Percentiles rank a stretch among this genome's conserved stretches.
Evolutionary conservation across 2,329 filamentous ascomycete species (phyloP).

Genomic region (Colletotrichum paranaense): DNA sequence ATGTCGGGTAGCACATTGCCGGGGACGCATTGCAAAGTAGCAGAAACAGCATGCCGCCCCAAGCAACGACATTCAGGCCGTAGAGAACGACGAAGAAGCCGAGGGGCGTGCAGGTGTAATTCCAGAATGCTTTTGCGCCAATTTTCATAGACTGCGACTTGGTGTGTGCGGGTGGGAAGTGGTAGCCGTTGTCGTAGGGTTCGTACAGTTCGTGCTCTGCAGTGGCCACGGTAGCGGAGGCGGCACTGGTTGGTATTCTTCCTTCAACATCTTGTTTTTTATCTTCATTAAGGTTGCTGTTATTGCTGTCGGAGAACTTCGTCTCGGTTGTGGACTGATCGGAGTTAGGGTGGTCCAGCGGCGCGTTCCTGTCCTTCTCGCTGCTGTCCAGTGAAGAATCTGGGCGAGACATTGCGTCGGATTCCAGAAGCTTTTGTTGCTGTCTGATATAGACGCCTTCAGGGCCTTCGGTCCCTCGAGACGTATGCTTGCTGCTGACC

Average conservation of each 20-base stretch:
- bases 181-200: conserved; percentile 67
- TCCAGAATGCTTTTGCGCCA: conserved; percentile 72
- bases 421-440: neutral
- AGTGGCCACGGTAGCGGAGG: conserved; percentile 18
- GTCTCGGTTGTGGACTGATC: conserved; percentile 16
- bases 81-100: conserved; percentile 85
- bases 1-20: conserved; percentile 77
- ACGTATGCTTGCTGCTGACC: neutral
- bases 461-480: neutral
- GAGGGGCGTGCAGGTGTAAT: conserved; percentile 78
- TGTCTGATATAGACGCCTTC: neutral
- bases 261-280: conserved; percentile 14
- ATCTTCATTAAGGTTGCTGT: neutral
- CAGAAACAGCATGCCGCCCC: conserved; percentile 92
- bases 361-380: conserved; percentile 20
- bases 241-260: conserved; percentile 25
- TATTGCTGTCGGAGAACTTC: conserved; percentile 11
- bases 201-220: conserved; percentile 28
- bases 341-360: neutral
- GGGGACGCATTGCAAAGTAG: conserved; percentile 81
- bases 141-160: conserved; percentile 69
- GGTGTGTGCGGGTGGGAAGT: conserved; percentile 71
- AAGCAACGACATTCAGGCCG: conserved; percentile 84
- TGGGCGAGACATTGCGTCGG: conserved; percentile 12
- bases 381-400: neutral